Base-by-base conservation (phyloP, 441 rosid genomes). In the Arabidopsis lyrata region DNA sequence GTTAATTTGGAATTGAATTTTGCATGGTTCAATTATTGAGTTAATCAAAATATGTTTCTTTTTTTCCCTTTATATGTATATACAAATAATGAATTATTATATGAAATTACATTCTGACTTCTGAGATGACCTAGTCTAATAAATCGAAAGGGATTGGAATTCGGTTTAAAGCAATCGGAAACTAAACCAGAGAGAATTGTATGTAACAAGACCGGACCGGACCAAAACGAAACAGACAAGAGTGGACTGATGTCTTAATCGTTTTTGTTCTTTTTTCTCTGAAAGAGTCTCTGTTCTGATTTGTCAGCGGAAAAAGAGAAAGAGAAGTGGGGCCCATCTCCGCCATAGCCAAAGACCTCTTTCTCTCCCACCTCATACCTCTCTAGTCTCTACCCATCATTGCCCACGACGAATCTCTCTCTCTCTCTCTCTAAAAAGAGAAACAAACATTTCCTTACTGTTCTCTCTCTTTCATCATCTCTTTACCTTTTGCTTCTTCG, bases 301-400 rank as follows among this genome's bases (percentile, higher is more conserved):
- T 77, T 58, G 62, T 77, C 68, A 70, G 72, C 71, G 72, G 80
- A 71, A 65, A 63, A 52, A 72, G 66, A 57, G 66, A 42, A 18
- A 58, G 47, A 41, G 52, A 41, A 18, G 48, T 52, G 31, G 90
- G 90, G 52, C 72, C 93, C 85, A 67, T 68, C 75, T 74, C 78
- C 60, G 82, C 92, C 90, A 81, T 82, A 68, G 88, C 87, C 81
- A 77, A 78, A 78, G 81, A 64, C 78, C 80, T 77, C 77, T 74
- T 72, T 54, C 75, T 67, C 73, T 72, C 66, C 80, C 84, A 85
- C 86, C 69, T 24, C 66, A 42, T 24, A 49, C 16, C 76, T 77
- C 79, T 35, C 8, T 29, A 29, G 5, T 36, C 50, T n/a, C 18
- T 2, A 41, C 83, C 62, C 83, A 81, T 86, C 81, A 83, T 81